Conservation (phyloP, 495 filamentous ascomycete species). For the Daldinia grandis region DNA sequence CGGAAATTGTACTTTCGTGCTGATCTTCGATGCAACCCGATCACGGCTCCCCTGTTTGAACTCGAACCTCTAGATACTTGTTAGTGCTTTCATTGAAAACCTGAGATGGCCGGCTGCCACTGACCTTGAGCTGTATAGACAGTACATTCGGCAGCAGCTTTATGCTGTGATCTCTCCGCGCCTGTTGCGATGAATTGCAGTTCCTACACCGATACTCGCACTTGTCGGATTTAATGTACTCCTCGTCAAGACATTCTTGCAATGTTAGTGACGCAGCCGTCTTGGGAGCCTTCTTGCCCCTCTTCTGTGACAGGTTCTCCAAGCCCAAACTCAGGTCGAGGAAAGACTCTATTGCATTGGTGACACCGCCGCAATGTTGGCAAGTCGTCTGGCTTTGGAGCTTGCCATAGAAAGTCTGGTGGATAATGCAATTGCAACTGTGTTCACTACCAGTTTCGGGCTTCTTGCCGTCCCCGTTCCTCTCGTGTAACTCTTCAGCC, state of each 20-base stretch:
- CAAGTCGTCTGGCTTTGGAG: conserved; percentile 87
- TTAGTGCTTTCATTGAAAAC: not conserved
- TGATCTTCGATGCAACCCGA: conserved; percentile 77
- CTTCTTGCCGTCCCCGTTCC: conserved; percentile 66
- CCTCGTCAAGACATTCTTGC: conserved; percentile 77
- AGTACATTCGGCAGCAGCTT: conserved; percentile 82
- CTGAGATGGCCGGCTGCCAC: conserved; percentile 6
- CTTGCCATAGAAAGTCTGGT: conserved; percentile 88
- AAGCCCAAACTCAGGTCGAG: conserved; percentile 86
- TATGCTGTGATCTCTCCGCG: conserved; percentile 81
- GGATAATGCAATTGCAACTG: conserved; percentile 84
- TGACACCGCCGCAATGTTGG: conserved; percentile 79
- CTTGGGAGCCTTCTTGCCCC: conserved; percentile 54
- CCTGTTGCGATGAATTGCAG: conserved; percentile 75
- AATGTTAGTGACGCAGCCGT: conserved; percentile 64
- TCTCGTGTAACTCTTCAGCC: conserved; percentile 81
- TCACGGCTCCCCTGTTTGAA: conserved; percentile 67
- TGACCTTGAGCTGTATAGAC: conserved; percentile 91
- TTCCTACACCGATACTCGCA: conserved; percentile 83
- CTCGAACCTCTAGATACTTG: conserved; percentile 72
- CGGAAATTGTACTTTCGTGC: conserved; percentile 82
- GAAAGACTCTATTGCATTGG: conserved; percentile 81
- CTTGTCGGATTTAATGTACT: conserved; percentile 79
- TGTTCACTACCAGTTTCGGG: conserved; percentile 66
- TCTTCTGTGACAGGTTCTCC: conserved; percentile 64